A percentile compares a stretch with the other conserved stretches of the same genome.
Evolutionary conservation across 805 yeast species (phyloP).

Genomic region (Metschnikowia gelsemii): DNA sequence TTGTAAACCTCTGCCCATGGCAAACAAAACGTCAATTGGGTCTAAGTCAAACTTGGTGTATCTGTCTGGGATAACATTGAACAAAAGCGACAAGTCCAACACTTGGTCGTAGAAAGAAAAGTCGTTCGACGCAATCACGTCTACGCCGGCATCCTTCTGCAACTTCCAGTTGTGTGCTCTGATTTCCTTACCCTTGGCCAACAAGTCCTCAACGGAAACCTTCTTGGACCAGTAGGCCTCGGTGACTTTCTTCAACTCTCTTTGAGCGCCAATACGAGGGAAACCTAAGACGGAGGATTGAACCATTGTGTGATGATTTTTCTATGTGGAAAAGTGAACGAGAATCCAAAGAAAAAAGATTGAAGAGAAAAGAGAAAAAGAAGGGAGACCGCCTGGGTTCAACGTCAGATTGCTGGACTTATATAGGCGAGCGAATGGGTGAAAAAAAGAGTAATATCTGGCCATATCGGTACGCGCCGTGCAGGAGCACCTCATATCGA

Average conservation of each 20-base stretch:
- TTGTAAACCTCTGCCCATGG: conserved; percentile 99
- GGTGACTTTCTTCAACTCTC: conserved; percentile 98
- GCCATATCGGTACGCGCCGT: conserved; percentile 4
- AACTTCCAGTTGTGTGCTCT: conserved; percentile 97
- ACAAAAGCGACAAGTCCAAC: conserved; percentile 84
- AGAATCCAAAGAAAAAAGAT: conserved; percentile 4
- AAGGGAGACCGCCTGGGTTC: too few species aligned
- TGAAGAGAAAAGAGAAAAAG: conserved; percentile 2
- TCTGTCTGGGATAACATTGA: conserved; percentile 96
- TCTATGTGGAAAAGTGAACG: background rate
- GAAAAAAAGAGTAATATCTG: conserved; percentile 10
- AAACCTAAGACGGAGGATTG: conserved; percentile 97
- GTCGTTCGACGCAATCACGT: conserved; percentile 94
- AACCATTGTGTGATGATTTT: conserved; percentile 60
- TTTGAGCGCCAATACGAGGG: conserved; percentile 99
- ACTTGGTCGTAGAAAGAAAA: conserved; percentile 98
- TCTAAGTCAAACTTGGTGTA: conserved; percentile 89
- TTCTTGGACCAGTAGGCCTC: conserved; percentile 99
- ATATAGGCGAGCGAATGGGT: conserved; percentile 6
- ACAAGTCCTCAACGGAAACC: conserved; percentile 79
- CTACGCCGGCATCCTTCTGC: conserved; percentile 96
- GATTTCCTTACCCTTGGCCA: conserved; percentile 91
- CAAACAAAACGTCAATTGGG: conserved; percentile 89
- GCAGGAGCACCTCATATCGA: conserved; percentile 4
- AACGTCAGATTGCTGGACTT: conserved; percentile 5